Evolutionary conservation across 148 eudicot genomes (phyloP), one percentile per base, ranked within the genome.

Genomic region (Rhododendron ovatum): DNA sequence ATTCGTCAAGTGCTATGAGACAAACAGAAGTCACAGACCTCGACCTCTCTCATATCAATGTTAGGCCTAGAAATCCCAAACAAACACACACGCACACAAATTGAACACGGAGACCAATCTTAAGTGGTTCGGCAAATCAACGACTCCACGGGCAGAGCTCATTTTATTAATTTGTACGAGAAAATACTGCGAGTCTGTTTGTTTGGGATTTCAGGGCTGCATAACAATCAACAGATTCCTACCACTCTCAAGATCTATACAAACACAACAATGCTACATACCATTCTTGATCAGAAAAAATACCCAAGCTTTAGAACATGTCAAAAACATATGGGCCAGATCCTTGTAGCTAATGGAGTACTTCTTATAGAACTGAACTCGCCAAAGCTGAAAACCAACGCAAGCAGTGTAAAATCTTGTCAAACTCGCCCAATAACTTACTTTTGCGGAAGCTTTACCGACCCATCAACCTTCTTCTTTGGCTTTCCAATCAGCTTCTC

Each of bases 401-500:
- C 30, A 67, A 67, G 15, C 73, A 5, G 4, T 67, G 26, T 67
- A n/a, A 80, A 5, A 11, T 57, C 33, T n/a, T 4, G 30, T 30
- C 28, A 37, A 12, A 24, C 7, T 35, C 41, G 67, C n/a, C 4
- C 3, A 41, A 1, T 14, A n/a, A 48, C 91, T 86, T 92, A 95
- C 98, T 91, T 93, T 81, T 91, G 91, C 7, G 98, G 94, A n/a
- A 95, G 88, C 84, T 73, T 67, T 24, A 77, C 22, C 55, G 89
- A 45, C 83, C 65, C 82, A 28, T 69, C 84, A 8, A 84, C 82
- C 82, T 80, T 83, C 78, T 84, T 87, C 86, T 89, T 87, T 55
- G 81, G 2, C 28, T 88, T 92, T 71, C 85, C 79, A 14, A 20
- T 55, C 39, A 1, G 59, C n/a, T n/a, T 14, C 39, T 84, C 67